Percentiles rank a stretch among this genome's conserved stretches.
phyloP scores from a whole-genome alignment of 305 asterid genomes.

The Fraxinus paxiana region DNA sequence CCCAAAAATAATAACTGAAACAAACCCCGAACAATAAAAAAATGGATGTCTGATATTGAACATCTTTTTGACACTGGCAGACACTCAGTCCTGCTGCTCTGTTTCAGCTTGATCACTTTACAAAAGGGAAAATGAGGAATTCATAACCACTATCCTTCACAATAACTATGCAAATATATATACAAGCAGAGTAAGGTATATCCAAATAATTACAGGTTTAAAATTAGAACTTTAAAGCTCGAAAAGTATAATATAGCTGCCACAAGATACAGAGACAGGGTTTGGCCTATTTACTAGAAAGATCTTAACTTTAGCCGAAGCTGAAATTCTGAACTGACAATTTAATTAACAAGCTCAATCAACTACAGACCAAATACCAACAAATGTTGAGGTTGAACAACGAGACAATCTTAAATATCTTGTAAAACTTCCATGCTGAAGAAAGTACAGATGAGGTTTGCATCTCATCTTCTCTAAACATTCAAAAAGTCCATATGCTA shows the following conservation, averaged over 20 bases:
- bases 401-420: neutral
- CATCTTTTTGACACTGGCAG: neutral
- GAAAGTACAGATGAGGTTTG: neutral
- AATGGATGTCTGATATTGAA: neutral
- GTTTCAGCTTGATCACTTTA: neutral
- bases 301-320: neutral
- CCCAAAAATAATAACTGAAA: neutral
- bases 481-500: neutral
- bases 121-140: neutral
- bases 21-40: neutral
- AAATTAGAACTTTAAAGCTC: neutral
- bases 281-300: neutral
- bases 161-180: neutral
- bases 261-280: neutral
- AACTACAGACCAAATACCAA: neutral
- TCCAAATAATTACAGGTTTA: neutral
- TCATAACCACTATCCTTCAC: neutral
- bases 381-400: neutral
- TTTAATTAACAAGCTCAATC: neutral
- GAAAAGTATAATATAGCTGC: neutral
- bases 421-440: neutral
- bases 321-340: neutral
- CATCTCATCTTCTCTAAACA: neutral
- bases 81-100: neutral
- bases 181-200: neutral